These are phyloP conservation scores for Aspergillus calidoustus DNA, from an alignment of 2,329 filamentous ascomycete species.

Conservation along the genomic window DNA sequence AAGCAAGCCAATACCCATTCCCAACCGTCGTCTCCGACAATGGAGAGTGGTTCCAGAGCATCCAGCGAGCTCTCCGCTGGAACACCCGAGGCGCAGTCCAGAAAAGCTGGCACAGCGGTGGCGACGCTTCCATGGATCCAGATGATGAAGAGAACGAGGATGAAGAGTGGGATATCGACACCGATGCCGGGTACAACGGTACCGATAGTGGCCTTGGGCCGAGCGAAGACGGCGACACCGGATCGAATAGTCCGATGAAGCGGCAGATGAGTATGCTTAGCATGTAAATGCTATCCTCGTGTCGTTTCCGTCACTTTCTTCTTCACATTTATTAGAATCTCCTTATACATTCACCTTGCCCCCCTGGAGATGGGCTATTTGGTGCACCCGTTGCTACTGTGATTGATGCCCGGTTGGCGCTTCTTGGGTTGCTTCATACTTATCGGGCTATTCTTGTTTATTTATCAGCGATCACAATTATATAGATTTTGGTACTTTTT, in stretches of 20 bases:
- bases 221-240: conserved; percentile 68
- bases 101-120: conserved; percentile 72
- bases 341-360: not conserved
- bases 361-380: not conserved
- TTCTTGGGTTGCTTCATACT: conserved; percentile 2
- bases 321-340: conserved; percentile 2
- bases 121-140: conserved; percentile 37
- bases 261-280: conserved; percentile 76
- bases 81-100: conserved; percentile 91
- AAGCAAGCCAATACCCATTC: conserved; percentile 94
- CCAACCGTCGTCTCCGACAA: conserved; percentile 89
- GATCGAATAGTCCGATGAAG: conserved; percentile 67
- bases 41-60: conserved; percentile 96
- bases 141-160: conserved; percentile 56
- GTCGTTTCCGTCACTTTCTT: not conserved
- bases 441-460: not conserved
- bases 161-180: conserved; percentile 91
- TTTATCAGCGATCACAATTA: conserved; percentile 6
- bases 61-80: conserved; percentile 90
- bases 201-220: conserved; percentile 55
- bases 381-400: not conserved
- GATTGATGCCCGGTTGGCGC: conserved; percentile 1
- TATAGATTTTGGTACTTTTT: conserved; percentile 8
- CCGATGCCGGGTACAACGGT: conserved; percentile 60
- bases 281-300: conserved; percentile 47